Conservation (phyloP, 2,329 filamentous ascomycete species). For the Lecanosticta acicola region DNA sequence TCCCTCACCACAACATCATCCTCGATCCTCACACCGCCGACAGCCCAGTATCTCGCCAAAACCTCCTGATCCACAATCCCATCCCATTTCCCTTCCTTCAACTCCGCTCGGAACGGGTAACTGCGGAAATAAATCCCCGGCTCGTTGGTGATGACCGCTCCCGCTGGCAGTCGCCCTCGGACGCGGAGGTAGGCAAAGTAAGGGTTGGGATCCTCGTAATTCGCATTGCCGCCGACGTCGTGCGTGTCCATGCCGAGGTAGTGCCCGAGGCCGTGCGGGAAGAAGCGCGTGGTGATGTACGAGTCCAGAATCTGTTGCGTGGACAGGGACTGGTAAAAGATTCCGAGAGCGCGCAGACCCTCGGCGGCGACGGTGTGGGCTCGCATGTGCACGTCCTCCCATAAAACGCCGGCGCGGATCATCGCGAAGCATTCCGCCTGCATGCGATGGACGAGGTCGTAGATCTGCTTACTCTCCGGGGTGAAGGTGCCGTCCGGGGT, state of each 20-base stretch:
- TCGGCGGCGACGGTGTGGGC: constrained; percentile 79
- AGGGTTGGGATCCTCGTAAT: constrained; percentile 63
- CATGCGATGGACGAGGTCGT: constrained; percentile 70
- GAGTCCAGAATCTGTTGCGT: constrained; percentile 42
- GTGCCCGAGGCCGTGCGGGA: constrained; percentile 48
- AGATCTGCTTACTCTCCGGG: constrained; percentile 57
- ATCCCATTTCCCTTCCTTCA: constrained; percentile 55
- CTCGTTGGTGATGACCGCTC: constrained; percentile 88
- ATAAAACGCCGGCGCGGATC: constrained; percentile 67
- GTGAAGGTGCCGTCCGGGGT: constrained; percentile 57
- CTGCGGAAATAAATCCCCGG: constrained; percentile 78
- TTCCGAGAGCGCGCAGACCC: constrained; percentile 68
- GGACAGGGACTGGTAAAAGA: constrained; percentile 46
- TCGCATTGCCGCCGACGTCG: constrained; percentile 45
- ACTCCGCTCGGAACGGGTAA: constrained; percentile 65
- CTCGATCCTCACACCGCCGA: constrained; percentile 90
- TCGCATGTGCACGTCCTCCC: constrained; percentile 74
- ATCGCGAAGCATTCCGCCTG: constrained; percentile 69
- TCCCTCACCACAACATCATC: constrained; percentile 77
- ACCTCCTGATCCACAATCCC: constrained; percentile 61
- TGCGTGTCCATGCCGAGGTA: constrained; percentile 51
- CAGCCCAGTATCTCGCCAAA: constrained; percentile 63
- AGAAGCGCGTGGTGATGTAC: constrained; percentile 45
- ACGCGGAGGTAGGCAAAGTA: constrained; percentile 86
- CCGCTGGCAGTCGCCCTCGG: constrained; percentile 44